phyloP scores from a whole-genome alignment of 2,329 filamentous ascomycete species.

The Coccinonectria pachysandricola region DNA sequence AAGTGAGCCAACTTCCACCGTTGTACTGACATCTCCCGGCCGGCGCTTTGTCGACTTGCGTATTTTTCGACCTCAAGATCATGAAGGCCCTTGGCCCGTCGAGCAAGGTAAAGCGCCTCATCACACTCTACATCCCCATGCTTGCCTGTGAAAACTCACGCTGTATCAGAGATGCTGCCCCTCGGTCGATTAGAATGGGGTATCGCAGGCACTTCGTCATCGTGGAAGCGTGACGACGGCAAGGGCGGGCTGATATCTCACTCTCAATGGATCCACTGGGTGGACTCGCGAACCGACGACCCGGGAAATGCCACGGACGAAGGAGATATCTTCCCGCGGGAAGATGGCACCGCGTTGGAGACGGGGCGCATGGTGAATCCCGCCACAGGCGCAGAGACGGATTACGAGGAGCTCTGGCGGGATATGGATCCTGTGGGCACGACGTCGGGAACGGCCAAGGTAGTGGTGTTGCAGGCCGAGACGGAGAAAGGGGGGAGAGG shows the following conservation, averaged over 20 bases:
- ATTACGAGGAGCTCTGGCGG: conserved; percentile 58
- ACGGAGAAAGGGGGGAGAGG: conserved; percentile 26
- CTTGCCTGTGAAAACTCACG: neutral
- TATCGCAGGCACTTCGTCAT: conserved; percentile 44
- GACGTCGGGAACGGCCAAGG: neutral
- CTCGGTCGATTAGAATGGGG: conserved; percentile 46
- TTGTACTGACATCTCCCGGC: conserved; percentile 49
- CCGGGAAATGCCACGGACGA: conserved; percentile 36
- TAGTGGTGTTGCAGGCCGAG: conserved; percentile 1
- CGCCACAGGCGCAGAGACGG: conserved; percentile 32
- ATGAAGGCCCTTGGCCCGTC: no score
- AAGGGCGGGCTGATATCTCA: conserved; percentile 19
- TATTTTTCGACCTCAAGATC: conserved; percentile 31
- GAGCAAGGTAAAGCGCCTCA: no score
- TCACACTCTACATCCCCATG: no score
- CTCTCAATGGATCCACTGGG: conserved; percentile 44
- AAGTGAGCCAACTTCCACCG: conserved; percentile 49
- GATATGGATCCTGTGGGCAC: conserved; percentile 27
- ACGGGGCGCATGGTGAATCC: conserved; percentile 50
- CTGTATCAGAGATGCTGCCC: conserved; percentile 4
- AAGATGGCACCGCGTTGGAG: conserved; percentile 38
- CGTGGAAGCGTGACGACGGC: conserved; percentile 14
- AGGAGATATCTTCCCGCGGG: conserved; percentile 39
- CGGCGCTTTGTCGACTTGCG: conserved; percentile 51
- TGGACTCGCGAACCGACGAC: conserved; percentile 39